Base-by-base conservation (phyloP, 345 rosid genomes). In the Erodium maritimum region DNA sequence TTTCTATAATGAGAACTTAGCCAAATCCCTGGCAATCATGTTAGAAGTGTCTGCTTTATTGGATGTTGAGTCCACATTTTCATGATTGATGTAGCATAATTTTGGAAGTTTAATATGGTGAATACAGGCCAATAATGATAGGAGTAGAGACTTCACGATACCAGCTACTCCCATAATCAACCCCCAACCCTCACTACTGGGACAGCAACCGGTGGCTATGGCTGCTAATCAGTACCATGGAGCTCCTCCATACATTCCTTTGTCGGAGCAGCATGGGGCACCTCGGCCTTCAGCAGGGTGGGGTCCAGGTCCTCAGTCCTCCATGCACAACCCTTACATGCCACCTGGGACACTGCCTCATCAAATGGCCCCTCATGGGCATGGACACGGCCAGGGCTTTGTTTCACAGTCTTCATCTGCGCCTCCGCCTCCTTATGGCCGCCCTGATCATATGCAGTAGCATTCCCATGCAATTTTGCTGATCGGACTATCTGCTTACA, bases 141-240 rank as follows among this genome's bases (percentile, higher is more conserved):
- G 98, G 66, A 88, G 96, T 73, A 80, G 96, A 74, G 98, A 91
- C 66, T 91, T 86, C 66, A 87, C 99, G 1, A 57, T 82, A 48
- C 82, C 95, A 19, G 77, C 66, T 79, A 58, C 81, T 33, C 71
- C 75, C 1, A 70, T 77, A 77, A 48, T 70, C 55, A 80, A 69
- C 65, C 56, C 77, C 8, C 86, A 82, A 58, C 85, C 88, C 19
- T 73, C 88, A 5, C 42, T 79, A 54, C 69, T 93, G 50, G 87
- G 85, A 53, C 99, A 85, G 61, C 96, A 87, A 17, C n/a, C n/a
- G n/a, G n/a, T n/a, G 34, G 73, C 12, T 46, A n/a, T n/a, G n/a
- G 63, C 65, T 2, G 64, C 71, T 61, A 79, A 71, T 69, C 76
- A 79, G 65, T 76, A 81, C 73, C 69, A 67, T 57, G 82, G 86